These are phyloP conservation scores for Colletotrichum tropicicola DNA, from an alignment of 2,329 filamentous ascomycete species.

Conservation along the genomic window DNA sequence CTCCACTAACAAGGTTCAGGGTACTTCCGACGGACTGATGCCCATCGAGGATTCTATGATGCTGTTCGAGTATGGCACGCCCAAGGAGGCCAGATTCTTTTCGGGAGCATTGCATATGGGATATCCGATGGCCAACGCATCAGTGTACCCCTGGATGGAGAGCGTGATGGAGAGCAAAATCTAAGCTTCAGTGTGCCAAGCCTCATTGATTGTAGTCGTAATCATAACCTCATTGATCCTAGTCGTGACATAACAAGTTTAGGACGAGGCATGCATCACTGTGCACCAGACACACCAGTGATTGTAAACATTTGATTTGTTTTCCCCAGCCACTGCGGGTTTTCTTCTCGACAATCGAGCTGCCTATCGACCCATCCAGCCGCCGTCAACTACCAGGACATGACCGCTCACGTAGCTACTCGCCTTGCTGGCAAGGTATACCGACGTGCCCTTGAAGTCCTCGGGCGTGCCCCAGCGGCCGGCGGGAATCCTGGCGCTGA, in stretches of 20 bases:
- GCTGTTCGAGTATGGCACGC: slow-evolving; percentile 69
- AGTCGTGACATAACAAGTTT: not conserved
- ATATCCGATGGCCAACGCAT: slow-evolving; percentile 67
- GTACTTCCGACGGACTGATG: slow-evolving; percentile 70
- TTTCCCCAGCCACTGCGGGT: not conserved
- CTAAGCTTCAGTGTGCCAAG: not conserved
- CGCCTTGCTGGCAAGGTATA: slow-evolving; percentile 80
- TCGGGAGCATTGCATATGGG: slow-evolving; percentile 72
- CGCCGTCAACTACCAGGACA: slow-evolving; percentile 84
- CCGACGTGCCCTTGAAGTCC: slow-evolving; percentile 85
- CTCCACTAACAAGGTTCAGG: slow-evolving; percentile 46
- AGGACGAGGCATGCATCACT: not conserved
- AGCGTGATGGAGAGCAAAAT: slow-evolving; percentile 52
- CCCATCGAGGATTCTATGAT: slow-evolving; percentile 75
- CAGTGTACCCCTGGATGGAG: slow-evolving; percentile 71
- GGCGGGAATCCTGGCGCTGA: slow-evolving; percentile 83
- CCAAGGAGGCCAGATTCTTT: slow-evolving; percentile 73
- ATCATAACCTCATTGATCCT: not conserved
- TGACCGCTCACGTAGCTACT: slow-evolving; percentile 86
- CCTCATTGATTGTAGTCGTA: not conserved
- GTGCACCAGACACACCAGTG: not conserved
- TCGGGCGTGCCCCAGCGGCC: slow-evolving; percentile 85
- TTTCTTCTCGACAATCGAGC: not conserved
- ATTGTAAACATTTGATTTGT: not conserved
- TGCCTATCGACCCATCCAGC: slow-evolving; percentile 85